Evolutionary conservation across 1,284 basidiomycete species (phyloP).

Genomic region (Ustilago vetiveriae): DNA sequence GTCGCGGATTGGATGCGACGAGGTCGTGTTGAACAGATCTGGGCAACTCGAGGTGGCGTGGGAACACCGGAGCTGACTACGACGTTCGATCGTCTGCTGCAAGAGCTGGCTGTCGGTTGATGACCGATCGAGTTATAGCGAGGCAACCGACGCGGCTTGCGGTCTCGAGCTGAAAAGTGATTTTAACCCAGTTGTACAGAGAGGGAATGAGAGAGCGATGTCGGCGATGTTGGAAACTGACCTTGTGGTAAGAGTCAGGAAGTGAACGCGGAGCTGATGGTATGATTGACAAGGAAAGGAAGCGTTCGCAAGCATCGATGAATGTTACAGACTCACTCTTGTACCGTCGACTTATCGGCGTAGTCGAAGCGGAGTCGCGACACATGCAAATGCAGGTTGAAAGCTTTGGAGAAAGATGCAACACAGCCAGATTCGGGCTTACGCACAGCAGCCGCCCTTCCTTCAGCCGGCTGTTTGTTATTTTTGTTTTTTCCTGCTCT

Average conservation of each 20-base stretch:
- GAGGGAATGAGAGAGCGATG: no score
- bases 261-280: no score
- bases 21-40: not conserved
- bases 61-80: not conserved
- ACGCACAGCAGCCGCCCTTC: not conserved
- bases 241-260: no score
- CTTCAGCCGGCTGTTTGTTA: not conserved
- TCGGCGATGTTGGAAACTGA: no score
- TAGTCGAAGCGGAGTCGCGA: constrained; percentile 1
- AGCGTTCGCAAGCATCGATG: no score
- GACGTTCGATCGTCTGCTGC: not conserved
- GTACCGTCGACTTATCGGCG: no score
- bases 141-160: not conserved
- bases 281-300: no score
- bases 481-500: not conserved
- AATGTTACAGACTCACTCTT: no score
- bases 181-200: not conserved
- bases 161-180: not conserved
- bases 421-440: no score
- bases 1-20: no score
- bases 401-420: not conserved
- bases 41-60: not conserved
- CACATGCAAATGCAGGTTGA: not conserved
- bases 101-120: constrained; percentile 2
- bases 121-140: constrained; percentile 3